These are phyloP conservation scores for Patellifolia procumbens DNA, from an alignment of 179 eudicot genomes.

Conservation along the genomic window DNA sequence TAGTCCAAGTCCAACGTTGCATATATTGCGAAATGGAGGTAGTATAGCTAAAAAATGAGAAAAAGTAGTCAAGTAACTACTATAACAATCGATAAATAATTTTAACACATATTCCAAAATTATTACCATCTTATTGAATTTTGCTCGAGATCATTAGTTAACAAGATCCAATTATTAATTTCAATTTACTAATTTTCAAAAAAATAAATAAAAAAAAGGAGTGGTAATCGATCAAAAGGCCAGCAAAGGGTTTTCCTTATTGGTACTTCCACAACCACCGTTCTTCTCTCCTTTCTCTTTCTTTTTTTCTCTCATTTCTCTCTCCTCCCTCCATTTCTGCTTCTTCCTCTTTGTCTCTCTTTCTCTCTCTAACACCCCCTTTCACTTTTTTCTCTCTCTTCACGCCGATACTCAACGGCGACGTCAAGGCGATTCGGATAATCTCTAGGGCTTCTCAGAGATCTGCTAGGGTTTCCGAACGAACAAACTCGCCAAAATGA, in stretches of 20 bases:
- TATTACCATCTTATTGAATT: too few species aligned
- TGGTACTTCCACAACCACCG: conserved; percentile 21
- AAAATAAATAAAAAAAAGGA: conserved; percentile 27
- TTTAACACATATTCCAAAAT: too few species aligned
- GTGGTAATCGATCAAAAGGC: conserved; percentile 32
- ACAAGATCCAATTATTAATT: too few species aligned
- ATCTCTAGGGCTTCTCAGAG: too few species aligned
- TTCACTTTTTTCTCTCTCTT: conserved; percentile 18
- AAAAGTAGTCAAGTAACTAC: too few species aligned
- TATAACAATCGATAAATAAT: too few species aligned
- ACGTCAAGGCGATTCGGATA: conserved; percentile 12
- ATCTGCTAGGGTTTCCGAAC: conserved; percentile 30
- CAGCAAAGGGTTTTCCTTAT: conserved; percentile 36
- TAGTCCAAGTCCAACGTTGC: too few species aligned
- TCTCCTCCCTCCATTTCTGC: not conserved
- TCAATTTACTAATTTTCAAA: not conserved
- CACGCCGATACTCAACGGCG: not conserved
- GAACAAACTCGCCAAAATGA: conserved; percentile 44
- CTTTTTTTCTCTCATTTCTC: not conserved
- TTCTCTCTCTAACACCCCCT: conserved; percentile 5
- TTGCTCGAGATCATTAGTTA: too few species aligned
- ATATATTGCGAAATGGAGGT: too few species aligned
- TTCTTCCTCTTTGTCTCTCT: not conserved
- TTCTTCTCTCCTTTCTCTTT: conserved; percentile 3
- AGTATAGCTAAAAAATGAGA: too few species aligned